Conservation (phyloP, 129 eudicot species). For the Deinandra increscens region DNA sequence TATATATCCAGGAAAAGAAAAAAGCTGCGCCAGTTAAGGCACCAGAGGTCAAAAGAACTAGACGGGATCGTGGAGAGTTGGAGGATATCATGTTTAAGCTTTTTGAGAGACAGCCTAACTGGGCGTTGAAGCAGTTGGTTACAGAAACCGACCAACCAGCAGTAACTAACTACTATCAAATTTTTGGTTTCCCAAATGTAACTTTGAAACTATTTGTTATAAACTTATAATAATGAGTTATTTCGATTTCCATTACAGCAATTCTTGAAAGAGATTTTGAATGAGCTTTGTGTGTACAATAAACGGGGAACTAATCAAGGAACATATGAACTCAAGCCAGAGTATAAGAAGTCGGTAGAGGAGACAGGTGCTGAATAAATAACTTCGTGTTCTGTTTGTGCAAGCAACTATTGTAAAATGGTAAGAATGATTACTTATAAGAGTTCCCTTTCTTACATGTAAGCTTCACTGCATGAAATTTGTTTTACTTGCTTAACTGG, state of each 20-base stretch:
- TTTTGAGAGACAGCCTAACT: constrained; percentile 78
- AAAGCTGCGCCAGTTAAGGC: constrained; percentile 68
- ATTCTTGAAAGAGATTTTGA: constrained; percentile 79
- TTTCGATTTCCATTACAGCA: constrained; percentile 46
- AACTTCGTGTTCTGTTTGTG: not conserved
- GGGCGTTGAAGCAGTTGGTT: constrained; percentile 86
- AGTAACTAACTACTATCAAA: not conserved
- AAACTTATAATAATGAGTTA: constrained; percentile 6
- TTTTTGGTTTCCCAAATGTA: not conserved
- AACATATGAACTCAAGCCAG: constrained; percentile 83
- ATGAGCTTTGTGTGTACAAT: constrained; percentile 77
- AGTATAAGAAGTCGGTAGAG: constrained; percentile 77
- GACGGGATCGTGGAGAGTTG: constrained; percentile 81
- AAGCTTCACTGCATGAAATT: not conserved
- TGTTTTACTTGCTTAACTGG: not conserved
- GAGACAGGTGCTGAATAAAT: constrained; percentile 58
- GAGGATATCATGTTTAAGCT: constrained; percentile 92
- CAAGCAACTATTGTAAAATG: constrained; percentile 1
- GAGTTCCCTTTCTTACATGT: not conserved
- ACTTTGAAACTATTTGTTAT: not conserved
- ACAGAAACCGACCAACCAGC: constrained; percentile 66
- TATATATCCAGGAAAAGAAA: constrained; percentile 57
- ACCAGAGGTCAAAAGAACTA: constrained; percentile 68
- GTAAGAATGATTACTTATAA: not conserved
- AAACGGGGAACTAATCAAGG: constrained; percentile 87